These are phyloP conservation scores for Neocallimastix lanati DNA, from an alignment of 192 early-diverging fungal genomes.

Conservation along the genomic window DNA sequence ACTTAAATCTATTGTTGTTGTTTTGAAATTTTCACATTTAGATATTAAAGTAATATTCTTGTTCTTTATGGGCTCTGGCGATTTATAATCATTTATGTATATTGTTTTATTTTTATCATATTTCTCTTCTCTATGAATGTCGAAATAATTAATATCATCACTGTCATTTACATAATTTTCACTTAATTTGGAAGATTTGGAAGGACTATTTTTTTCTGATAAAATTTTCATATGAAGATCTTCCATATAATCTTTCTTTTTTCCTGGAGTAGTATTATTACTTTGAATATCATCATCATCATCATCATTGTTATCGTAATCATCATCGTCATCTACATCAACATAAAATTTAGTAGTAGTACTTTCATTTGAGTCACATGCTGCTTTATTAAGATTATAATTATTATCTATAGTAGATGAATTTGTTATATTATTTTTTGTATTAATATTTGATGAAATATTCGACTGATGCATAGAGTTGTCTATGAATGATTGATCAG, in stretches of 20 bases:
- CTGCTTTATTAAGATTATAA: not conserved
- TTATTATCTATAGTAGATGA: not conserved
- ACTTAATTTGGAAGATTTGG: not conserved
- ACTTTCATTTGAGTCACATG: not conserved
- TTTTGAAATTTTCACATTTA: not conserved
- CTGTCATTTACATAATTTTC: not conserved
- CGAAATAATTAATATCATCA: not conserved
- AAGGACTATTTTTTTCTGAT: not conserved
- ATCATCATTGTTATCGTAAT: no score
- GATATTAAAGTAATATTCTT: not conserved
- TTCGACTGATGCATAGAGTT: not conserved
- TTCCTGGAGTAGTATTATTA: not conserved
- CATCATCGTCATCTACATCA: no score
- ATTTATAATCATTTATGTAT: not conserved
- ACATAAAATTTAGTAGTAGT: no score
- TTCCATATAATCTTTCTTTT: not conserved
- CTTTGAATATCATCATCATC: not conserved
- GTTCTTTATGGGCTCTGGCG: not conserved
- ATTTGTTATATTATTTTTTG: no score
- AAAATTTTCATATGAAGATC: not conserved
- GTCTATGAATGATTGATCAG: not conserved
- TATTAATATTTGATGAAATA: no score
- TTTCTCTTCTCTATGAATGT: not conserved
- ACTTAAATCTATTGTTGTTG: not conserved
- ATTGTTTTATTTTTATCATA: not conserved